phyloP scores from a whole-genome alignment of 2,329 filamentous ascomycete species.

The Ceratocystiopsis brevicomis region DNA sequence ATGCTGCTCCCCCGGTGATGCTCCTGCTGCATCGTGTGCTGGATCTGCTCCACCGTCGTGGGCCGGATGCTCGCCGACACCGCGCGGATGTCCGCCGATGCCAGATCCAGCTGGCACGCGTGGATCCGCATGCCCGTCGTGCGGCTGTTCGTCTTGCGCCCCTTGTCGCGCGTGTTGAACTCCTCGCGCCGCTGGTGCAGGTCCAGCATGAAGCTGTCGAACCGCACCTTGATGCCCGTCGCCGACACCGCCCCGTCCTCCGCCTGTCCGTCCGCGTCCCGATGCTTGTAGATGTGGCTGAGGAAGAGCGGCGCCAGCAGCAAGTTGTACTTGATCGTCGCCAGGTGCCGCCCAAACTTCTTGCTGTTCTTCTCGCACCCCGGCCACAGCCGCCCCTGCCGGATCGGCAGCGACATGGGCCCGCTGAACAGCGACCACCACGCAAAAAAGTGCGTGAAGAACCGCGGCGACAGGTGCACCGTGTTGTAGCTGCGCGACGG shows the following conservation, averaged over 20 bases:
- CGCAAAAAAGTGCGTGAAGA: slow-evolving; percentile 95
- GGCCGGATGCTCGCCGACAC: slow-evolving; percentile 79
- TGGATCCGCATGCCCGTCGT: slow-evolving; percentile 94
- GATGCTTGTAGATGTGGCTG: slow-evolving; percentile 96
- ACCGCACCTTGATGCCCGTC: slow-evolving; percentile 85
- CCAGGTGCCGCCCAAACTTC: slow-evolving; percentile 90
- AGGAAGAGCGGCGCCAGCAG: slow-evolving; percentile 83
- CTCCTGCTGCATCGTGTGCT: slow-evolving; percentile 22
- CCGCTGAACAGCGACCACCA: slow-evolving; percentile 98
- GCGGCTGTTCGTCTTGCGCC: slow-evolving; percentile 54
- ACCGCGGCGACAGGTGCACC: slow-evolving; percentile 80
- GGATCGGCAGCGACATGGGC: slow-evolving; percentile 82
- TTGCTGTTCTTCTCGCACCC: slow-evolving; percentile 92
- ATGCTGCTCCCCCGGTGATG: slow-evolving; percentile 15
- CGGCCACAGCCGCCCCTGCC: slow-evolving; percentile 81
- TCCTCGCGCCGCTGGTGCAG: slow-evolving; percentile 86
- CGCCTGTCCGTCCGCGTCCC: slow-evolving; percentile 72
- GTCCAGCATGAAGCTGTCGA: slow-evolving; percentile 95
- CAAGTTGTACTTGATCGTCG: slow-evolving; percentile 96
- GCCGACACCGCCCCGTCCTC: slow-evolving; percentile 57
- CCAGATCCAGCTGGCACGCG: slow-evolving; percentile 78
- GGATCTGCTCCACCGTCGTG: slow-evolving; percentile 57
- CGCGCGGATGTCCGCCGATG: slow-evolving; percentile 78
- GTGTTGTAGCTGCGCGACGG: slow-evolving; percentile 88
- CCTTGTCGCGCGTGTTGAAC: slow-evolving; percentile 65